Evolutionary conservation across 2,329 filamentous ascomycete genomes (phyloP).

Genomic region (Venturia carpophila): DNA sequence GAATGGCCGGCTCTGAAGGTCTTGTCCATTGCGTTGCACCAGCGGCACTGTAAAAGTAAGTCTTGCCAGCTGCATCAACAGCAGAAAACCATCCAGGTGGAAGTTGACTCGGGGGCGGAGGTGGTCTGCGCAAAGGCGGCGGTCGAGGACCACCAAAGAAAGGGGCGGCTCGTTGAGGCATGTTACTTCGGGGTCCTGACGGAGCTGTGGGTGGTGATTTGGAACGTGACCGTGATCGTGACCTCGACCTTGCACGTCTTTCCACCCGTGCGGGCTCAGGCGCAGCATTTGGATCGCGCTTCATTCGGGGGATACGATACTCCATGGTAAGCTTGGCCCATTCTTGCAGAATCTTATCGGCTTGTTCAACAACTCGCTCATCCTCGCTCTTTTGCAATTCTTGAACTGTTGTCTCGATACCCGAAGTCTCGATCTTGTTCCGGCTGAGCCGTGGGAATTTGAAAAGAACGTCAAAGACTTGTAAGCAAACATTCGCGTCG

Average conservation of each 20-base stretch:
- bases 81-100: constrained; percentile 83
- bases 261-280: constrained; percentile 55
- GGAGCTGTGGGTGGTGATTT: constrained; percentile 34
- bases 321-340: constrained; percentile 88
- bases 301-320: constrained; percentile 88
- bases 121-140: constrained; percentile 33
- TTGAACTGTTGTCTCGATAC: constrained; percentile 78
- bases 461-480: constrained; percentile 83
- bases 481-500: constrained; percentile 83
- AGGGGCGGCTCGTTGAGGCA: constrained; percentile 52
- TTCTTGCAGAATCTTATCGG: constrained; percentile 64
- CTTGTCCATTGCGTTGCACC: constrained; percentile 76
- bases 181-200: constrained; percentile 43
- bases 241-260: constrained; percentile 42
- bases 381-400: constrained; percentile 60
- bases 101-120: constrained; percentile 48
- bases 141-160: constrained; percentile 47
- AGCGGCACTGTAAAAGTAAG: constrained; percentile 77
- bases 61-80: constrained; percentile 59
- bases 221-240: constrained; percentile 37
- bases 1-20: constrained; percentile 58
- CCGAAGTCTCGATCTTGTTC: constrained; percentile 95
- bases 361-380: constrained; percentile 64
- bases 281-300: constrained; percentile 61
- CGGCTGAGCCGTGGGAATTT: constrained; percentile 82